Percentiles rank a stretch among this genome's conserved stretches.
These are phyloP conservation scores for Nitzschia sp. DNA, from an alignment of 108 stramenopile species.

Conservation along the genomic window DNA sequence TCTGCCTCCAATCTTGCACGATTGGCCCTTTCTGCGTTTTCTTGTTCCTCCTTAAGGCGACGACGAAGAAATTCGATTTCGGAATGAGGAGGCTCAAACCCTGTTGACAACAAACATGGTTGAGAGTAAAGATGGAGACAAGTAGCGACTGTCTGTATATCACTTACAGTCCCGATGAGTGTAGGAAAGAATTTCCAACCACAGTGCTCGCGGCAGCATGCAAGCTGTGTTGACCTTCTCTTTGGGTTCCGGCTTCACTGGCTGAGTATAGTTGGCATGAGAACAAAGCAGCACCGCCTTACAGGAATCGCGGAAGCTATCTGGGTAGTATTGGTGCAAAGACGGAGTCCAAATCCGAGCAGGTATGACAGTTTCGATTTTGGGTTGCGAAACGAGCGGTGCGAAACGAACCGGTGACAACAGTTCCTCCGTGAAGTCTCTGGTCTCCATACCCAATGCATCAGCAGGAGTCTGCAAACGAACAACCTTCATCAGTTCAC, in stretches of 20 bases:
- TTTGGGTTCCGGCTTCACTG: slow-evolving; percentile 28
- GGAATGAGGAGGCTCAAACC: slow-evolving; percentile 73
- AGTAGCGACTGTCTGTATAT: slow-evolving; percentile 6
- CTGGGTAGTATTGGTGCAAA: slow-evolving; percentile 56
- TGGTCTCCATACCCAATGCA: slow-evolving; percentile 8
- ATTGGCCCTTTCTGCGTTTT: slow-evolving; percentile 50
- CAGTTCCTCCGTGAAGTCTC: slow-evolving; percentile 64
- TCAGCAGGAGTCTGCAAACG: slow-evolving; percentile 39
- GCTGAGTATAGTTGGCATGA: slow-evolving; percentile 55
- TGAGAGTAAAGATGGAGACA: neutral
- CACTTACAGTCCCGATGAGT: slow-evolving; percentile 79
- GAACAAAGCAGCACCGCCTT: slow-evolving; percentile 71
- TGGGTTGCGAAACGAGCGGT: slow-evolving; percentile 40
- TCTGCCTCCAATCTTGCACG: slow-evolving; percentile 61
- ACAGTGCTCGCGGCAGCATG: slow-evolving; percentile 68
- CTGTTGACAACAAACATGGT: slow-evolving; percentile 30
- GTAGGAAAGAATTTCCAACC: slow-evolving; percentile 83
- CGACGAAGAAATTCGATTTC: slow-evolving; percentile 62
- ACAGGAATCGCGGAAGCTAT: slow-evolving; percentile 59
- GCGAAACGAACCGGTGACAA: slow-evolving; percentile 80
- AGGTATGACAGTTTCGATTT: slow-evolving; percentile 54
- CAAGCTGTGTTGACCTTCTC: slow-evolving; percentile 63
- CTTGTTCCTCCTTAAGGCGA: slow-evolving; percentile 72
- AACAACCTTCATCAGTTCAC: slow-evolving; percentile 79
- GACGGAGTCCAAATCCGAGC: slow-evolving; percentile 75